These are phyloP conservation scores for Mallotus repandus DNA, from an alignment of 441 rosid genomes.

Conservation along the genomic window DNA sequence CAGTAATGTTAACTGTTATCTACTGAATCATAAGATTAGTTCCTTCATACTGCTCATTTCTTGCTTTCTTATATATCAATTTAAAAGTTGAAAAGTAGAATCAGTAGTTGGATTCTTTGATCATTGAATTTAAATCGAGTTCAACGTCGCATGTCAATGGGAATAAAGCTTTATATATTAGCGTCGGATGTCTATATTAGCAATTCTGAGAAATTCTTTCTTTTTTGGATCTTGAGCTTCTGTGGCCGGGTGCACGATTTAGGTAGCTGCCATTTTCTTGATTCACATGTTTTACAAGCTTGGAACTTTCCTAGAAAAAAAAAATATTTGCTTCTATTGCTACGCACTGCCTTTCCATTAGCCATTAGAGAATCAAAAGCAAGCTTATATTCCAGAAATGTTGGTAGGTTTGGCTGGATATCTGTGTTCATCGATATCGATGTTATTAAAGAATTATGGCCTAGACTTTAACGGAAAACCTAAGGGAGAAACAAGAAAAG, in stretches of 20 bases:
- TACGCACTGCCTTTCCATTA: not conserved
- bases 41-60: not conserved
- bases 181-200: too few species aligned
- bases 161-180: too few species aligned
- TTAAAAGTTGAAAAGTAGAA: not conserved
- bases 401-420: not conserved
- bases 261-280: too few species aligned
- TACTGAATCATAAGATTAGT: constrained; percentile 8
- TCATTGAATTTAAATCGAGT: too few species aligned
- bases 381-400: not conserved
- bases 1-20: not conserved
- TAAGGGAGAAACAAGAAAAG: not conserved
- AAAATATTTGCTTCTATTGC: not conserved
- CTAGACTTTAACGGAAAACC: constrained; percentile 1
- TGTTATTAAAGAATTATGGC: not conserved
- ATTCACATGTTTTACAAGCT: too few species aligned
- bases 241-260: too few species aligned
- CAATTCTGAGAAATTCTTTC: too few species aligned
- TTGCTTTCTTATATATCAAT: not conserved
- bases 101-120: not conserved
- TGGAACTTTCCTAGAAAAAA: too few species aligned
- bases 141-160: too few species aligned
- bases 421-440: not conserved
- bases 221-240: too few species aligned
- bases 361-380: not conserved